These are phyloP conservation scores for Pythium insidiosum DNA, from an alignment of 352 stramenopile species.

Conservation along the genomic window DNA sequence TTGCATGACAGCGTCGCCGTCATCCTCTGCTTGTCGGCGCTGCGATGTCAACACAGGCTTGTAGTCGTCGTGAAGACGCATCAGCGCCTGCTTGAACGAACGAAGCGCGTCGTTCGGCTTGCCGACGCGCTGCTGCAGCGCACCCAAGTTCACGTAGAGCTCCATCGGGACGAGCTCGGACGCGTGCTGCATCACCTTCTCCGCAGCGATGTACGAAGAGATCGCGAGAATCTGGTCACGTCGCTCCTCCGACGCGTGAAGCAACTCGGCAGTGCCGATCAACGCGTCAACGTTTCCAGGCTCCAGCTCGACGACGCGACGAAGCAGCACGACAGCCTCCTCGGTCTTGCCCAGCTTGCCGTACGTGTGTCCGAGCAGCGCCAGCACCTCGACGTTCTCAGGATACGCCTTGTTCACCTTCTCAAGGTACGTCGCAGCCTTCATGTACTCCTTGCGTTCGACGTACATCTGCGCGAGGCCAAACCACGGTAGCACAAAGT, in stretches of 20 bases:
- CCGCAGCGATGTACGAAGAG: slow-evolving; percentile 83
- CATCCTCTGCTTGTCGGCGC: too few relatives aligned
- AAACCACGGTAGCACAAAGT: slow-evolving; percentile 84
- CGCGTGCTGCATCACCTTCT: slow-evolving; percentile 84
- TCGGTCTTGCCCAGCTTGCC: slow-evolving; percentile 76
- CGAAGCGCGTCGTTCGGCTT: slow-evolving; percentile 88
- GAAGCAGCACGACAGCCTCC: slow-evolving; percentile 70
- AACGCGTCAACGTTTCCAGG: slow-evolving; percentile 80
- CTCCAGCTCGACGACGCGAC: slow-evolving; percentile 78
- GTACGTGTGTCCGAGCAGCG: slow-evolving; percentile 75
- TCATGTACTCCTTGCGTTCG: slow-evolving; percentile 78
- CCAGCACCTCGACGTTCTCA: slow-evolving; percentile 82
- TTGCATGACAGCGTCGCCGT: slow-evolving; percentile 25
- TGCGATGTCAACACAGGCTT: slow-evolving; percentile 21
- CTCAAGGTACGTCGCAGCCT: slow-evolving; percentile 78
- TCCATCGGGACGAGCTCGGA: slow-evolving; percentile 77
- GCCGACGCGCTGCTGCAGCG: slow-evolving; percentile 74
- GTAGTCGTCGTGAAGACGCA: slow-evolving; percentile 35
- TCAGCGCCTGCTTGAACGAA: slow-evolving; percentile 84
- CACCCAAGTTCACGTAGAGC: slow-evolving; percentile 77
- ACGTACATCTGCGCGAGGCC: slow-evolving; percentile 88
- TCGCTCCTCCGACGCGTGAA: slow-evolving; percentile 70
- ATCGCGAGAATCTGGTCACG: slow-evolving; percentile 86
- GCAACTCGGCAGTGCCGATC: slow-evolving; percentile 72
- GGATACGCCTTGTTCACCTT: slow-evolving; percentile 87